Evolutionary conservation across 768 basidiomycete genomes (phyloP).

Genomic region (Naganishia friedmannii): DNA sequence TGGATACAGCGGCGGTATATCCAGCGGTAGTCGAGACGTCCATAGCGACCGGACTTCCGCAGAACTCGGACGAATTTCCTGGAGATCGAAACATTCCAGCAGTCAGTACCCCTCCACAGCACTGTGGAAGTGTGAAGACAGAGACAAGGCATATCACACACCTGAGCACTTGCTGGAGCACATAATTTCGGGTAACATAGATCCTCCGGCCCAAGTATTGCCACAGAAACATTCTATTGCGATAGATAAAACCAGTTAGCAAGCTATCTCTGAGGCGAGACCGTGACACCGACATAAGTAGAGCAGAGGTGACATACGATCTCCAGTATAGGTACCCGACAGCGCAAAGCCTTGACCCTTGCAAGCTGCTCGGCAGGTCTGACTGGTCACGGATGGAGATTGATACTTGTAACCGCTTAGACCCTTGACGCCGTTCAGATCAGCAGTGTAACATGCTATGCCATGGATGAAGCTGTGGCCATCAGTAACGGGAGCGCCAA

Average conservation of each 20-base stretch:
- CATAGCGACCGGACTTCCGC: constrained; percentile 12
- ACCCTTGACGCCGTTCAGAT: constrained; percentile 13
- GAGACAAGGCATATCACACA: background rate
- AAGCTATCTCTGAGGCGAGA: background rate
- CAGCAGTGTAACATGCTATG: constrained; percentile 13
- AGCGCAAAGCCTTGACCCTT: constrained; percentile 33
- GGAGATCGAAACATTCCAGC: background rate
- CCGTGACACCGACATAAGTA: background rate
- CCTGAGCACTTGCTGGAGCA: constrained; percentile 15
- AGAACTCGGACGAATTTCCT: constrained; percentile 15
- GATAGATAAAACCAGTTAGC: too few species aligned
- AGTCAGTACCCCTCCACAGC: too few species aligned
- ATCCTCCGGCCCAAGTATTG: constrained; percentile 12
- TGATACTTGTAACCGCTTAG: constrained; percentile 1
- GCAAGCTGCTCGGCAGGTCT: constrained; percentile 42
- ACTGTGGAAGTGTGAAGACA: background rate
- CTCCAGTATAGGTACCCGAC: constrained; percentile 14
- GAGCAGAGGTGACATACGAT: background rate
- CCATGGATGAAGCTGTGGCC: background rate
- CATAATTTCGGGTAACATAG: background rate
- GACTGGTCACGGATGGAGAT: constrained; percentile 33
- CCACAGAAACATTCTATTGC: constrained; percentile 16
- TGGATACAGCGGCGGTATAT: background rate
- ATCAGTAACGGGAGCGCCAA: too few species aligned
- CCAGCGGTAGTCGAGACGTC: constrained; percentile 18